Evolutionary conservation across 805 yeast species (phyloP).

Genomic region (Kodamaea fukazawae): DNA sequence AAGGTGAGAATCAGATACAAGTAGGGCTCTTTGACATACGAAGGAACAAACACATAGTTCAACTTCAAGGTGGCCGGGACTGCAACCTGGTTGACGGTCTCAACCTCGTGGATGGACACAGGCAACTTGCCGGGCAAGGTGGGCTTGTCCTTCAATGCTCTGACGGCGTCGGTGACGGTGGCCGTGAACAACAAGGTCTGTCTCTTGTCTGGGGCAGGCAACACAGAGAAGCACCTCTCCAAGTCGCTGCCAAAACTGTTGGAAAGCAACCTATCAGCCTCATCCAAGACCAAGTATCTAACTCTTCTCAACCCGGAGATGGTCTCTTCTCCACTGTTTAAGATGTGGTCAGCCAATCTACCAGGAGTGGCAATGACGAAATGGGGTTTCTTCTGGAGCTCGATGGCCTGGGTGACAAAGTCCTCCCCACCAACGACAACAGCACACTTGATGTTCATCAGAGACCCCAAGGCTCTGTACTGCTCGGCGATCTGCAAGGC

Average conservation of each 20-base stretch:
- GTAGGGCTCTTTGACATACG: slow-evolving; percentile 87
- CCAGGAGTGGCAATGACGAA: slow-evolving; percentile 98
- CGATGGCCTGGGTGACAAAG: slow-evolving; percentile 82
- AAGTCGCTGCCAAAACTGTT: slow-evolving; percentile 81
- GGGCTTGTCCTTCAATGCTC: slow-evolving; percentile 67
- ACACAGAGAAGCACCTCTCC: slow-evolving; percentile 61
- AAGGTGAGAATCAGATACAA: slow-evolving; percentile 64
- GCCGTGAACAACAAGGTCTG: slow-evolving; percentile 94
- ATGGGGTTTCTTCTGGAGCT: slow-evolving; percentile 82
- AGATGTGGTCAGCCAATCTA: slow-evolving; percentile 86
- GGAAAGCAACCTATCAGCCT: slow-evolving; percentile 89
- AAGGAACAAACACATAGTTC: slow-evolving; percentile 74
- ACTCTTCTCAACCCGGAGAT: slow-evolving; percentile 73
- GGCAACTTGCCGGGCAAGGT: slow-evolving; percentile 53
- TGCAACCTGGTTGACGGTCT: slow-evolving; percentile 68
- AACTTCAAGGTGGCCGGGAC: slow-evolving; percentile 72
- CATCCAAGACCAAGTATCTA: slow-evolving; percentile 84
- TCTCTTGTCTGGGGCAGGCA: slow-evolving; percentile 70
- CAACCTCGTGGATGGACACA: slow-evolving; percentile 72
- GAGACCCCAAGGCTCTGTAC: slow-evolving; percentile 86
- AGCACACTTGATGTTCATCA: slow-evolving; percentile 77
- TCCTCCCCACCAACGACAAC: slow-evolving; percentile 95
- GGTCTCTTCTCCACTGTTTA: slow-evolving; percentile 86
- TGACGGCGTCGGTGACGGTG: slow-evolving; percentile 89
- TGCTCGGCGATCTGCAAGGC: slow-evolving; percentile 98